Evolutionary conservation across 257 asterid species (phyloP), one percentile per base, ranked within the genome.

Genomic region (Solanum clarkiae): DNA sequence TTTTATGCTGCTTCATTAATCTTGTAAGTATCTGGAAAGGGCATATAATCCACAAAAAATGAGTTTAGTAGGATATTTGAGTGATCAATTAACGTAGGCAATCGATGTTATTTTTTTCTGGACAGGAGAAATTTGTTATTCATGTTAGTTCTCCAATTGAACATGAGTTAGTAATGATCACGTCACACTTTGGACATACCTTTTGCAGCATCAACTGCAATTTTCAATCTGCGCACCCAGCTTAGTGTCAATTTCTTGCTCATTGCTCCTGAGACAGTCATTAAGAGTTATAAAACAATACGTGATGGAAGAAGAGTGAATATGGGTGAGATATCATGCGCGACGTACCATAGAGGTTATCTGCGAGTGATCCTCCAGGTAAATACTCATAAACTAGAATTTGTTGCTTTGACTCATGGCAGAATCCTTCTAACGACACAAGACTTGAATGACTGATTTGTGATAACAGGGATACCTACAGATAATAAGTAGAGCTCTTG

Each of bases 191-290:
- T 49, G 59, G 60, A 79, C 80, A 16, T 86, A 95, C 99, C 99
- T 92, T 94, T 95, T 56, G 96, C 99, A 65, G 98, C 97, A 89
- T 95, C 99, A 18, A 95, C 93, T 8, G 96, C 98, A 80, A 96
- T 94, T 87, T 94, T 96, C 91, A 96, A 86, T 87, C 99, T 88
- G 12, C 98, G 94, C 84, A 93, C 95, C 98, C 99, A 96, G 85
- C 98, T 93, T 63, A 96, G 90, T 56, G 95, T 91, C 87, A 93
- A 13, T 86, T 88, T 93, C 89, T 92, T 94, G 87, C 95, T 91
- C 36, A 91, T 93, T 59, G 90, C 88, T 85, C 99, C 99, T 96
- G 92, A 75, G 86, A 84, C 14, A 86, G 75, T 84, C 45, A 74
- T 72, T 62, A 55, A 60, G 82, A 2, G 82, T 51, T 8, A 49